Percentiles rank a stretch among this genome's conserved stretches.
Evolutionary conservation across 441 rosid species (phyloP).

Genomic region (Bruguiera hainesii): DNA sequence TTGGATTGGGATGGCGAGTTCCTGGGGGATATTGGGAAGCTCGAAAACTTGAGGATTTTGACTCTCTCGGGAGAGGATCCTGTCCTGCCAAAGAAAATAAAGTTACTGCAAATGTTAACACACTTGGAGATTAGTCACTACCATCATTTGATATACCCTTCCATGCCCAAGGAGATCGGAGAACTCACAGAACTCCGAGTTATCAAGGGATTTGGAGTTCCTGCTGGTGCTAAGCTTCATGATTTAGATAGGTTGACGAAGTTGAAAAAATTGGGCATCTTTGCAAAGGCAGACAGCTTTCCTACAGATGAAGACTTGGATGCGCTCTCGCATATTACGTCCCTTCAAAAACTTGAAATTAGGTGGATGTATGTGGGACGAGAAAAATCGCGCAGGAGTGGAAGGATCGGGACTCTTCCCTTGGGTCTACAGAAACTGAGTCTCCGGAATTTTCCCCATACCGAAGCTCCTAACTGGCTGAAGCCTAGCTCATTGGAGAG

Average conservation of each 20-base stretch:
- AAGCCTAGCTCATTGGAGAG: not conserved
- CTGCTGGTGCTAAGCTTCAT: not conserved
- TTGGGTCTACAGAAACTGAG: not conserved
- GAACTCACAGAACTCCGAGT: not conserved
- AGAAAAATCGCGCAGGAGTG: not conserved
- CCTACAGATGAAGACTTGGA: too few species aligned
- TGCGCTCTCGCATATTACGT: not conserved
- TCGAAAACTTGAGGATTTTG: not conserved
- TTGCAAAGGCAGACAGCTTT: too few species aligned
- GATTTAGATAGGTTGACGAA: not conserved
- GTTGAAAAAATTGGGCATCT: not conserved
- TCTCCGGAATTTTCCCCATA: not conserved
- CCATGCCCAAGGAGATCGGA: not conserved
- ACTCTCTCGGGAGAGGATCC: not conserved
- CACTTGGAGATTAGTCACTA: not conserved
- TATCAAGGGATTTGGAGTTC: not conserved
- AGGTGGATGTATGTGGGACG: fast-evolving
- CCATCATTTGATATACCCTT: too few species aligned
- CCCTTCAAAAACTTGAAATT: not conserved
- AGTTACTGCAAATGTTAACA: not conserved
- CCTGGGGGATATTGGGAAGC: not conserved
- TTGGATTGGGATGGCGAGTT: too few species aligned
- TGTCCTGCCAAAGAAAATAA: not conserved
- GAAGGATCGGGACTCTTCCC: not conserved
- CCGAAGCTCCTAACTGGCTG: not conserved